Base-by-base conservation (phyloP, 805 yeast genomes). In the Candida multigemmis region DNA sequence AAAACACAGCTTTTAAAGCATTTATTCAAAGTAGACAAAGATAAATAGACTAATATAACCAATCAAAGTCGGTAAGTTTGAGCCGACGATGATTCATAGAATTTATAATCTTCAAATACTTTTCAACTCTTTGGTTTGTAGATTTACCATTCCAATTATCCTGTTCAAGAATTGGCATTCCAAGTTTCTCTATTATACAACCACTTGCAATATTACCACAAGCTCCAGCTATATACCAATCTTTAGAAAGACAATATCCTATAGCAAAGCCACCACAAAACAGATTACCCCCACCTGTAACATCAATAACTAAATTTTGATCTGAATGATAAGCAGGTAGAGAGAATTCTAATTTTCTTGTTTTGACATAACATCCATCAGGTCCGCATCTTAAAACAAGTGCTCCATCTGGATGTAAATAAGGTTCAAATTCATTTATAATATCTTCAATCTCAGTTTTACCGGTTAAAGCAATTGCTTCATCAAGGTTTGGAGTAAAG, bases 401-500 rank as follows among this genome's bases (percentile, higher is more conserved):
- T 0, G 73, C 76, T 3, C 70, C 53, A 12, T 53, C 46, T 5
- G 46, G 41, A 4, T 57, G 51, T 50, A 76, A 50, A 34, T 60
- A 50, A 3, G 47, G 41, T n/a, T 51, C 34, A 31, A 70, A 72
- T 21, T 45, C 46, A 4, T 28, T 16, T 0, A 77, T 73, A 2
- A 75, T 38, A 4, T 33, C 34, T 32, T 65, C 72, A 7, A 77
- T 57, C 2, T 49, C 37, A 3, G 16, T 68, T 0, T 28, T 36
- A 1, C 71, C 76, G 22, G 77, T 65, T 16, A 81, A 68, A 14
- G 65, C 52, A 1, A 87, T 80, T 1, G 85, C 87, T 50, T 87
- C 96, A 22, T 78, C 77, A 6, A 85, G 73, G 48, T 87, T 87
- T 0, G 97, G 97, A 1, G 94, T 71, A 16, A 87, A 60, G 0